These are phyloP conservation scores for Fusarium tjaetaba DNA, from an alignment of 2,329 filamentous ascomycete genomes.

Conservation along the genomic window DNA sequence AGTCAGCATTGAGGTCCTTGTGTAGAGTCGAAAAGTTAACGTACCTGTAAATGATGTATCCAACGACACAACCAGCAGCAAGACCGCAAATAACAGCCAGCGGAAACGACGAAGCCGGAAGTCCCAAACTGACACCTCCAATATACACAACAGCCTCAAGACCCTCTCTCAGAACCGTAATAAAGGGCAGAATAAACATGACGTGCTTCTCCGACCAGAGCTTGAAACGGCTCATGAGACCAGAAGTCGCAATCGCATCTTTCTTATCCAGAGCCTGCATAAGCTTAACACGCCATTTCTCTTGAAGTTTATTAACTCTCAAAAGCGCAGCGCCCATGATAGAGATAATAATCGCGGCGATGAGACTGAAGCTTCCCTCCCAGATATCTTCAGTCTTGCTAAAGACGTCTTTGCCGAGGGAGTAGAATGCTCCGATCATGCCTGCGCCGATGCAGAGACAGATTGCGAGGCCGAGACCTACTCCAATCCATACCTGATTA, in stretches of 20 bases:
- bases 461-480: not conserved
- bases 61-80: not conserved
- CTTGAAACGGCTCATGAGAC: not conserved
- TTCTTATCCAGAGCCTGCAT: not conserved
- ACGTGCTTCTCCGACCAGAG: not conserved
- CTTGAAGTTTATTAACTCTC: not conserved
- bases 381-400: not conserved
- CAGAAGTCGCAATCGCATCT: not conserved
- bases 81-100: not conserved
- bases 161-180: not conserved
- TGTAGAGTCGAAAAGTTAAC: accelerated
- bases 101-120: not conserved
- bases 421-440: not conserved
- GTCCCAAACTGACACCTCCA: not conserved
- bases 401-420: not conserved
- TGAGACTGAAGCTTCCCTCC: not conserved
- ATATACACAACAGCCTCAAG: not conserved
- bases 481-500: not conserved
- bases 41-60: not conserved
- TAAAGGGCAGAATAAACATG: not conserved
- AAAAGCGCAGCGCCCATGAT: not conserved
- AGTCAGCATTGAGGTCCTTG: no score
- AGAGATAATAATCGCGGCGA: not conserved
- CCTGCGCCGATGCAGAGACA: not conserved
- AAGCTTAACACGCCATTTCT: not conserved